Conservation (phyloP, 768 basidiomycete genomes). For the Tricholoma matsutake region DNA sequence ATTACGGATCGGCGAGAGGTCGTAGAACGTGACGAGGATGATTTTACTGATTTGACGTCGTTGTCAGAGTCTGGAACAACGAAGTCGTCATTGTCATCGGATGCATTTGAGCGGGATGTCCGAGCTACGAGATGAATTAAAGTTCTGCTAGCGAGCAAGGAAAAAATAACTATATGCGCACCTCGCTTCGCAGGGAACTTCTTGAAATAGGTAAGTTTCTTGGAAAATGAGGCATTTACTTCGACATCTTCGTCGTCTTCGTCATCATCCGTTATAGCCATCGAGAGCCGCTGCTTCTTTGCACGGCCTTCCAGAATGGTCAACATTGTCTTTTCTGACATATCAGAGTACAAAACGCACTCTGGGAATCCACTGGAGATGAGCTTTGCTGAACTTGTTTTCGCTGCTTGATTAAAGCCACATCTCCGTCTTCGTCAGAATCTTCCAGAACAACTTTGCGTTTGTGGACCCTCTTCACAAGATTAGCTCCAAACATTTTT, state of each 20-base stretch:
- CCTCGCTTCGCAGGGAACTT: conserved; percentile 58
- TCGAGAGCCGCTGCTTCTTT: conserved; percentile 63
- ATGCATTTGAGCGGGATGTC: conserved; percentile 37
- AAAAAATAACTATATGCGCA: conserved; percentile 21
- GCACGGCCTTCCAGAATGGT: conserved; percentile 32
- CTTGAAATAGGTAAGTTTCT: conserved; percentile 61
- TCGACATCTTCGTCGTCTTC: conserved; percentile 46
- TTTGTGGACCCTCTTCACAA: conserved; percentile 44
- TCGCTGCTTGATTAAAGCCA: conserved; percentile 21
- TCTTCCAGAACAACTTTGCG: conserved; percentile 69
- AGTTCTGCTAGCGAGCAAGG: neutral
- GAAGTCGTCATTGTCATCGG: conserved; percentile 71
- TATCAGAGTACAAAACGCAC: conserved; percentile 14
- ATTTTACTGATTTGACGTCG: conserved; percentile 45
- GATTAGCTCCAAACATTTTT: neutral
- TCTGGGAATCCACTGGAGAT: conserved; percentile 36
- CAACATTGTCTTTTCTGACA: conserved; percentile 5
- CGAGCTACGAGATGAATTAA: conserved; percentile 29
- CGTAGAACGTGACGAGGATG: conserved; percentile 50
- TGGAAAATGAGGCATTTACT: conserved; percentile 47
- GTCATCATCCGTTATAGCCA: conserved; percentile 46
- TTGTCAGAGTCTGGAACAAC: conserved; percentile 63
- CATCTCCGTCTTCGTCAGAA: conserved; percentile 59
- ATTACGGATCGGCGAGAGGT: conserved; percentile 41
- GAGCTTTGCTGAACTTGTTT: conserved; percentile 30